phyloP scores from a whole-genome alignment of 176 grass and related monocot species.

The Thinopyrum elongatum region DNA sequence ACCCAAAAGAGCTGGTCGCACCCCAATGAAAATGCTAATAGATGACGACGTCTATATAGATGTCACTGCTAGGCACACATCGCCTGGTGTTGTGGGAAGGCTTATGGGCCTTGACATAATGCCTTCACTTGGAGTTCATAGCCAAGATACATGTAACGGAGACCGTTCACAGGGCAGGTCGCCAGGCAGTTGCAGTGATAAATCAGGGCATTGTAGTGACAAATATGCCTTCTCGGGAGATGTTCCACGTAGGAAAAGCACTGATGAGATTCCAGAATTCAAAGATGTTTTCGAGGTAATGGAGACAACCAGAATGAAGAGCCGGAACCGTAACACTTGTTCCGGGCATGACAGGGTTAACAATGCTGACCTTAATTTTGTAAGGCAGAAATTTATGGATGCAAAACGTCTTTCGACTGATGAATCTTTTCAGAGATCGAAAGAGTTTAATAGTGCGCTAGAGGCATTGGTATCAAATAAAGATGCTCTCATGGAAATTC shows the following conservation, averaged over 20 bases:
- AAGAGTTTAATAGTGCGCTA: conserved; percentile 56
- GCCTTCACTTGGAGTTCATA: conserved; percentile 30
- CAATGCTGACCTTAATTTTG: conserved; percentile 46
- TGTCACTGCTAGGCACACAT: conserved; percentile 41
- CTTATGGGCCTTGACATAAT: conserved; percentile 74
- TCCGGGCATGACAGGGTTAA: conserved; percentile 21
- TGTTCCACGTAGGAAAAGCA: conserved; percentile 23
- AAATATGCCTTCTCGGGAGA: conserved; percentile 38
- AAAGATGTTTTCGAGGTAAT: conserved; percentile 82
- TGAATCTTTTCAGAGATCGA: conserved; percentile 43
- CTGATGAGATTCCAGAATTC: conserved; percentile 55
- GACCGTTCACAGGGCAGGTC: background rate
- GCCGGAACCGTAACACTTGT: conserved; percentile 26
- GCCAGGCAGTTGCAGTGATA: conserved; percentile 35
- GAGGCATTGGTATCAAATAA: conserved; percentile 65
- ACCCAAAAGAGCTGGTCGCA: conserved; percentile 35
- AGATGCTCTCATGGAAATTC: conserved; percentile 66
- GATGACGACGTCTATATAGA: conserved; percentile 50
- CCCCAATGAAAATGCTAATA: conserved; percentile 55
- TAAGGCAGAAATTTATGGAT: conserved; percentile 68
- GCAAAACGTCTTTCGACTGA: conserved; percentile 56
- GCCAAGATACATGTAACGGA: conserved; percentile 4
- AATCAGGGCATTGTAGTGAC: conserved; percentile 32
- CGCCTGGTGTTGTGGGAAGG: conserved; percentile 57
- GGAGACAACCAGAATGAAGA: conserved; percentile 45